Evolutionary conservation across 148 eudicot genomes (phyloP).

Genomic region (Polygonum maritimum): DNA sequence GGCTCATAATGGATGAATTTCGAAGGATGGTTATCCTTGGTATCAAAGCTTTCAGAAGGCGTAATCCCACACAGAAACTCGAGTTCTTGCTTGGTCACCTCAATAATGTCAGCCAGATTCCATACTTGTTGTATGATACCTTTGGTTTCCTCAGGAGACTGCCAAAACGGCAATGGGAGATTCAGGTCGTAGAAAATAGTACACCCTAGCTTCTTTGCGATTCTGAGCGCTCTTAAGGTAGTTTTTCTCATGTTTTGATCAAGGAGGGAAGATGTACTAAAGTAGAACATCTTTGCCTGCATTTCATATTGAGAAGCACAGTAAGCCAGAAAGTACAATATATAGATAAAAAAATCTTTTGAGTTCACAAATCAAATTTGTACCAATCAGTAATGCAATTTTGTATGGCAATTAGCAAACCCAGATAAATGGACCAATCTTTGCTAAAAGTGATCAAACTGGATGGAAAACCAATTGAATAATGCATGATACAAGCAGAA

Average conservation of each 20-base stretch:
- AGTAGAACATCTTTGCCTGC: constrained; percentile 95
- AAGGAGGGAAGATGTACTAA: constrained; percentile 70
- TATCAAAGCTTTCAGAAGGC: constrained; percentile 66
- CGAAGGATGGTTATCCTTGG: constrained; percentile 46
- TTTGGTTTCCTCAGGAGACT: constrained; percentile 64
- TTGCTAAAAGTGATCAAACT: not conserved
- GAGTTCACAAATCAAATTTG: no score
- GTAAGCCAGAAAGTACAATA: not conserved
- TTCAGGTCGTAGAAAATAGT: constrained; percentile 65
- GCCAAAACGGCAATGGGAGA: constrained; percentile 78
- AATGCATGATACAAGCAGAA: not conserved
- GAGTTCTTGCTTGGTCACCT: constrained; percentile 91
- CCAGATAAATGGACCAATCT: not conserved
- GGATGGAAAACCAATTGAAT: not conserved
- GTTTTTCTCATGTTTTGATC: constrained; percentile 71
- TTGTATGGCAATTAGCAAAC: not conserved
- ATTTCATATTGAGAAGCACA: constrained; percentile 6
- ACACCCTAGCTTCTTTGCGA: constrained; percentile 69
- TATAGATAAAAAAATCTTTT: not conserved
- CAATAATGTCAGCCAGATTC: constrained; percentile 73
- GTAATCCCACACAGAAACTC: constrained; percentile 82
- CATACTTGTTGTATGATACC: constrained; percentile 38
- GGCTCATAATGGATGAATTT: constrained; percentile 68
- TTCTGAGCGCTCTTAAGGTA: constrained; percentile 55
- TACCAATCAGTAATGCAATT: not conserved